These are phyloP conservation scores for Ceratocystis albifundus DNA, from an alignment of 2,329 filamentous ascomycete species.

Conservation along the genomic window DNA sequence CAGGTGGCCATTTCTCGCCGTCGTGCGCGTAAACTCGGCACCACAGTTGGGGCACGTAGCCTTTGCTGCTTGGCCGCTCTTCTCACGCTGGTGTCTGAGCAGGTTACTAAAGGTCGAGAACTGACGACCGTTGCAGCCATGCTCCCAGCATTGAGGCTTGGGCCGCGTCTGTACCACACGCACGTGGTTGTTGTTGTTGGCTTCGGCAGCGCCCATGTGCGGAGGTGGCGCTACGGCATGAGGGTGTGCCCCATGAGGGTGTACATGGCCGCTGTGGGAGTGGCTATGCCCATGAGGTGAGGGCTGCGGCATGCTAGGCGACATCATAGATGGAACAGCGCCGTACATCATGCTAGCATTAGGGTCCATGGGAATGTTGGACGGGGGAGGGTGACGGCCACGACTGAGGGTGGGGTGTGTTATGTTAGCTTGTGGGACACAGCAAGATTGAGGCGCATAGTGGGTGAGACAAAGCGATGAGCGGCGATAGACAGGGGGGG, in stretches of 20 bases:
- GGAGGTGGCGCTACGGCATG: slow-evolving; percentile 17
- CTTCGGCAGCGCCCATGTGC: slow-evolving; percentile 18
- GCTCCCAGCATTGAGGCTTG: slow-evolving; percentile 96
- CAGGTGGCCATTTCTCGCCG: slow-evolving; percentile 74
- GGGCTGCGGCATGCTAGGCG: slow-evolving; percentile 19
- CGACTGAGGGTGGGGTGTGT: slow-evolving; percentile 23
- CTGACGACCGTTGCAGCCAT: slow-evolving; percentile 88
- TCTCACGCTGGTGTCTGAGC: slow-evolving; percentile 83
- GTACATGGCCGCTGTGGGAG: slow-evolving; percentile 32
- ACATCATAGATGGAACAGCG: slow-evolving; percentile 22
- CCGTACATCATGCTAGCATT: slow-evolving; percentile 21
- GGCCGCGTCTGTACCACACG: slow-evolving; percentile 65
- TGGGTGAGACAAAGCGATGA: slow-evolving; percentile 3
- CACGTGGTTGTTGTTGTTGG: slow-evolving; percentile 37
- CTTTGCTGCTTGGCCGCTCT: slow-evolving; percentile 81
- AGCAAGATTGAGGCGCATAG: slow-evolving; percentile 33
- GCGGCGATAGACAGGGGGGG: neutral
- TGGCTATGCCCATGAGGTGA: slow-evolving; percentile 21
- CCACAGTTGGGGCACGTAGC: slow-evolving; percentile 83
- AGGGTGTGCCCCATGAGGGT: slow-evolving; percentile 16
- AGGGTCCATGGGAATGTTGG: slow-evolving; percentile 19
- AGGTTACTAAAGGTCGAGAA: slow-evolving; percentile 97
- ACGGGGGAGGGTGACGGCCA: slow-evolving; percentile 16
- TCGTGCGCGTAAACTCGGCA: slow-evolving; percentile 83
- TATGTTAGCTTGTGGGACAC: slow-evolving; percentile 25